Evolutionary conservation across 2,329 filamentous ascomycete species (phyloP).

Genomic region (Nannizziopsis arthrosporioides): DNA sequence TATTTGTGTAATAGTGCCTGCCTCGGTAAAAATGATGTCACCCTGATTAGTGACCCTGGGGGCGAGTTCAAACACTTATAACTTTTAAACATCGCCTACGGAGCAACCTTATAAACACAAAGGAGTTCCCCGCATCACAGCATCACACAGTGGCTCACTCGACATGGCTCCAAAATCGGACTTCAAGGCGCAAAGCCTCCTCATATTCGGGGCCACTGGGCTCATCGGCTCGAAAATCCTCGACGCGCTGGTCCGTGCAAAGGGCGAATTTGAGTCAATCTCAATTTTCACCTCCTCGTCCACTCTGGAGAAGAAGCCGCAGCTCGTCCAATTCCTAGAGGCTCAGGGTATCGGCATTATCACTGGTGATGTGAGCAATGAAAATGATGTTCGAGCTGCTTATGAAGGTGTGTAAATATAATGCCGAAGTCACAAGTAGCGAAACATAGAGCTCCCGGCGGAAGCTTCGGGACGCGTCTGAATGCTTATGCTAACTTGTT

Average conservation of each 20-base stretch:
- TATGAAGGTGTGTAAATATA: constrained; percentile 35
- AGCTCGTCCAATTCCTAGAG: constrained; percentile 39
- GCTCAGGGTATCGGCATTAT: constrained; percentile 43
- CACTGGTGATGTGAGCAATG: constrained; percentile 44
- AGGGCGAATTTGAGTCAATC: constrained; percentile 39
- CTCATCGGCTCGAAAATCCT: constrained; percentile 43
- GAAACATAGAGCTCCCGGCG: background rate
- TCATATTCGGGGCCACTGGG: constrained; percentile 45
- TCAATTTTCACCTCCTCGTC: constrained; percentile 47
- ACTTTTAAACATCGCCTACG: too few species aligned
- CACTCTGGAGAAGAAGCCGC: constrained; percentile 41
- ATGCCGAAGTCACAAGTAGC: background rate
- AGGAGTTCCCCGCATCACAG: too few species aligned
- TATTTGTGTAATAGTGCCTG: too few species aligned
- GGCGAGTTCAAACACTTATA: too few species aligned
- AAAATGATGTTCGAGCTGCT: constrained; percentile 44
- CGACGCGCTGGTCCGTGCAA: constrained; percentile 37
- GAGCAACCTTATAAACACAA: too few species aligned
- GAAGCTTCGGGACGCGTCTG: background rate
- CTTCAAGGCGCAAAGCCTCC: constrained; percentile 31
- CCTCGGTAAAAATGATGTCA: too few species aligned
- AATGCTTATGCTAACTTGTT: background rate
- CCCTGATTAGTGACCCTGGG: too few species aligned
- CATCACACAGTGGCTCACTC: too few species aligned
- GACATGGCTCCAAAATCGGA: constrained; percentile 1